A percentile compares a stretch with the other conserved stretches of the same genome.
Conservation (phyloP, 495 filamentous ascomycete genomes). For the Aspergillus incahuasiensis region DNA sequence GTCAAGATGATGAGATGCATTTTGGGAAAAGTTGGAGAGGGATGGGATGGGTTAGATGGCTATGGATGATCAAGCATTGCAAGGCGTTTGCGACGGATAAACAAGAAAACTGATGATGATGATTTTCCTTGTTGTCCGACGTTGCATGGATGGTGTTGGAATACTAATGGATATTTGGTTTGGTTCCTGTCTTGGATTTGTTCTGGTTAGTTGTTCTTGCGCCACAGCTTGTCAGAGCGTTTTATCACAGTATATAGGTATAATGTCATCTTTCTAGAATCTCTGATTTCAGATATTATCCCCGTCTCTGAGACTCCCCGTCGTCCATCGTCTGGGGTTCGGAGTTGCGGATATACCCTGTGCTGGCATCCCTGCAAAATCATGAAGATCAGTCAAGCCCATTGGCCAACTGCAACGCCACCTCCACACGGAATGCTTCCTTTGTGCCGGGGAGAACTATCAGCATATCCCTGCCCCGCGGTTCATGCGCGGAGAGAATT, state of each 20-base stretch:
- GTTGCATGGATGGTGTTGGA: background rate
- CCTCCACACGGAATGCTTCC: background rate
- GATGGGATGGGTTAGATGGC: background rate
- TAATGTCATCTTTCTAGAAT: background rate
- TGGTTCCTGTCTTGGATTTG: background rate
- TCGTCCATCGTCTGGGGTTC: too few relatives aligned
- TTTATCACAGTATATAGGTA: background rate
- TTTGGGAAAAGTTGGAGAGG: background rate
- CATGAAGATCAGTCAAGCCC: background rate
- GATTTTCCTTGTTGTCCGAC: background rate
- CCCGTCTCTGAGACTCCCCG: too few relatives aligned
- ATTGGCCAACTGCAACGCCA: background rate
- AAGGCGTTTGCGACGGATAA: constrained; percentile 3
- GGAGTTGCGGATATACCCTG: too few relatives aligned
- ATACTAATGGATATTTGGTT: background rate
- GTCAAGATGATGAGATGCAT: too few relatives aligned
- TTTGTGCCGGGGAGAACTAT: background rate
- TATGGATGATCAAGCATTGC: background rate
- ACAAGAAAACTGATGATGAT: background rate
- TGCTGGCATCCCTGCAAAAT: background rate
- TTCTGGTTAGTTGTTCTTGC: background rate
- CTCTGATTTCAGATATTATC: too few relatives aligned
- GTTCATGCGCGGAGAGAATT: too few relatives aligned
- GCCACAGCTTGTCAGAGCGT: background rate
- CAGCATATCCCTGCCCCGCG: background rate